phyloP scores from a whole-genome alignment of 768 basidiomycete genomes.

The Boletus edulis region DNA sequence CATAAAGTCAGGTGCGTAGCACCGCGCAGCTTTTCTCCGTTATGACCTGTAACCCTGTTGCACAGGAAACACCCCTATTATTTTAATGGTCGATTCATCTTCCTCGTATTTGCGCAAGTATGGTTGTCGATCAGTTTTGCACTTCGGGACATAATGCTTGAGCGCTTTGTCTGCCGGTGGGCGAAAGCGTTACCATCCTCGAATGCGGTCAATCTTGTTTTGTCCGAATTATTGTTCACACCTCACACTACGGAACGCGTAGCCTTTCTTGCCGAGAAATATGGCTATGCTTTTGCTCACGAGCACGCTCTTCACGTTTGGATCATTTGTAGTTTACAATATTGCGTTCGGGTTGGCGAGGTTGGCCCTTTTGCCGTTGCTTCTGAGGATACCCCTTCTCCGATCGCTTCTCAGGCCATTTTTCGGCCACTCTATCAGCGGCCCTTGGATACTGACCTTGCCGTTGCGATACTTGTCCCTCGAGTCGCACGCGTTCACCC shows the following conservation, averaged over 20 bases:
- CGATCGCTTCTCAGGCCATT: conserved; percentile 54
- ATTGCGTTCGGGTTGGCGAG: conserved; percentile 47
- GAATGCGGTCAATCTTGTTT: conserved; percentile 17
- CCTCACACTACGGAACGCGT: neutral
- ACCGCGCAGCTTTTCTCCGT: no score
- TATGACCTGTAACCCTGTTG: neutral
- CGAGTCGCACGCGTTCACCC: conserved; percentile 45
- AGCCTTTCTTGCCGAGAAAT: conserved; percentile 24
- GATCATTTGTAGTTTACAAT: conserved; percentile 39
- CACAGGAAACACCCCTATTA: conserved; percentile 74
- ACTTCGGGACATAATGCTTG: conserved; percentile 59
- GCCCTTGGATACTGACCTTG: conserved; percentile 52
- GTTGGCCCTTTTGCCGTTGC: conserved; percentile 46
- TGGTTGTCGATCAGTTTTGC: conserved; percentile 46
- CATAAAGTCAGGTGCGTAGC: conserved; percentile 61
- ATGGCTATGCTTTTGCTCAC: conserved; percentile 32
- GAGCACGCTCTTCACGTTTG: conserved; percentile 38
- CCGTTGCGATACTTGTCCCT: conserved; percentile 46
- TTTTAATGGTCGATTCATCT: conserved; percentile 66
- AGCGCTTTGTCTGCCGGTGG: conserved; percentile 56
- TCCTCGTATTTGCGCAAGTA: conserved; percentile 54
- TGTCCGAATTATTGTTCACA: neutral
- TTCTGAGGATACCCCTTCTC: conserved; percentile 55
- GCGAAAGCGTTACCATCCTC: conserved; percentile 12
- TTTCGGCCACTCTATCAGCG: conserved; percentile 58